These are phyloP conservation scores for Amanita jacksonii DNA, from an alignment of 768 basidiomycete species.

Conservation along the genomic window DNA sequence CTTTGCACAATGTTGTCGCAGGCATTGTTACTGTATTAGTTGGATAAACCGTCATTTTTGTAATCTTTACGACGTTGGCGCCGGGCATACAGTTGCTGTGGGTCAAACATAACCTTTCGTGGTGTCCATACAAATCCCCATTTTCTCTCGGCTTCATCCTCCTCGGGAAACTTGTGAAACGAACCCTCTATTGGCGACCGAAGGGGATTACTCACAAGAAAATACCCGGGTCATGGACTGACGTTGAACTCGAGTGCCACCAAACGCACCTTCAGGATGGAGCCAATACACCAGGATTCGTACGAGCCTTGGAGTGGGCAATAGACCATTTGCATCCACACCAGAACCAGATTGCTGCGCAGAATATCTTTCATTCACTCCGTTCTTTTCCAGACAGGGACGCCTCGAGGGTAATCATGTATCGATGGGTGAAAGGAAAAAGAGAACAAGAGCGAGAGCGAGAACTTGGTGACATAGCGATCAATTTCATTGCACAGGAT, in stretches of 20 bases:
- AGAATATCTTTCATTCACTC: background rate
- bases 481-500: too few species aligned
- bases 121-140: slow-evolving; percentile 20
- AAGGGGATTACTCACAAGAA: too few species aligned
- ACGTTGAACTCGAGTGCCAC: background rate
- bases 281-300: background rate
- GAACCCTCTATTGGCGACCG: background rate
- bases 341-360: background rate
- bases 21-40: slow-evolving; percentile 12
- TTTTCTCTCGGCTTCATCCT: slow-evolving; percentile 18
- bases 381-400: background rate
- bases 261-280: background rate
- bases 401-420: too few species aligned
- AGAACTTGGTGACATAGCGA: too few species aligned
- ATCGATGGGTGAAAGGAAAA: too few species aligned
- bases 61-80: slow-evolving; percentile 16
- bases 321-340: background rate
- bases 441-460: too few species aligned
- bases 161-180: background rate
- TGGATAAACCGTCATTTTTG: slow-evolving; percentile 12
- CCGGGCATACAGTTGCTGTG: slow-evolving; percentile 15
- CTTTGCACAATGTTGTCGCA: slow-evolving; percentile 13
- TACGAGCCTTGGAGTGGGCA: background rate
- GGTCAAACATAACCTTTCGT: slow-evolving; percentile 6
- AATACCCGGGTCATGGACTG: background rate